These are phyloP conservation scores for Sabuloglossum arenarium DNA, from an alignment of 495 filamentous ascomycete genomes.

Conservation along the genomic window DNA sequence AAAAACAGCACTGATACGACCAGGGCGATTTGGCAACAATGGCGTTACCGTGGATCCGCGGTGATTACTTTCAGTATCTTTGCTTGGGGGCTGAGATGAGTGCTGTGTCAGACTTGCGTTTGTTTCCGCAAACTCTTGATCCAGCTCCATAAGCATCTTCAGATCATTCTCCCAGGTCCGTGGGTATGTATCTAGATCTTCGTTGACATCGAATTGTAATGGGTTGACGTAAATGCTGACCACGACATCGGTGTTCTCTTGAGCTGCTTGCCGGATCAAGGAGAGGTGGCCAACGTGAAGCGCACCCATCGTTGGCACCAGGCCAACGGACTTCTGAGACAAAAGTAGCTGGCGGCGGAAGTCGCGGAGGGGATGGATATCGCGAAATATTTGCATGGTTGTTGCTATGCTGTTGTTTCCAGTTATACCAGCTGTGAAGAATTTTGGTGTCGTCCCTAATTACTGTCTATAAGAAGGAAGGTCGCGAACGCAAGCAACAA, in stretches of 20 bases:
- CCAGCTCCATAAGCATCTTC: slow-evolving; percentile 39
- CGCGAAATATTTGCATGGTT: slow-evolving; percentile 54
- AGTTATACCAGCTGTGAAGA: neutral
- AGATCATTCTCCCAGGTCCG: slow-evolving; percentile 72
- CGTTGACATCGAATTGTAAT: slow-evolving; percentile 80
- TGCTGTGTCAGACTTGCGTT: neutral
- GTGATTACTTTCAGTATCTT: neutral
- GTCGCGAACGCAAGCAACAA: neutral
- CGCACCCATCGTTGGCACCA: slow-evolving; percentile 95
- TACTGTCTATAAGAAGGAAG: neutral
- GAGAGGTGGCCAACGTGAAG: slow-evolving; percentile 81
- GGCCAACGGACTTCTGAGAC: slow-evolving; percentile 36
- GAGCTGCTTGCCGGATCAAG: slow-evolving; percentile 66
- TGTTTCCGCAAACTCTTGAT: slow-evolving; percentile 38
- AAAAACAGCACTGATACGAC: slow-evolving; percentile 64
- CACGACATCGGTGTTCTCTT: slow-evolving; percentile 65
- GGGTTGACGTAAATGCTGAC: slow-evolving; percentile 91
- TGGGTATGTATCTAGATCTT: slow-evolving; percentile 76
- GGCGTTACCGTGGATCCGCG: neutral
- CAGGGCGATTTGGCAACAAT: slow-evolving; percentile 21
- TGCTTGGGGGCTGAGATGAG: neutral
- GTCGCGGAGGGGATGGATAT: slow-evolving; percentile 46
- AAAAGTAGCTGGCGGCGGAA: slow-evolving; percentile 47
- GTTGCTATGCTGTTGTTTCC: slow-evolving; percentile 12
- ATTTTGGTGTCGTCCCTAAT: neutral